Evolutionary conservation across 495 filamentous ascomycete genomes (phyloP).

Genomic region (Aspergillus diversus): DNA sequence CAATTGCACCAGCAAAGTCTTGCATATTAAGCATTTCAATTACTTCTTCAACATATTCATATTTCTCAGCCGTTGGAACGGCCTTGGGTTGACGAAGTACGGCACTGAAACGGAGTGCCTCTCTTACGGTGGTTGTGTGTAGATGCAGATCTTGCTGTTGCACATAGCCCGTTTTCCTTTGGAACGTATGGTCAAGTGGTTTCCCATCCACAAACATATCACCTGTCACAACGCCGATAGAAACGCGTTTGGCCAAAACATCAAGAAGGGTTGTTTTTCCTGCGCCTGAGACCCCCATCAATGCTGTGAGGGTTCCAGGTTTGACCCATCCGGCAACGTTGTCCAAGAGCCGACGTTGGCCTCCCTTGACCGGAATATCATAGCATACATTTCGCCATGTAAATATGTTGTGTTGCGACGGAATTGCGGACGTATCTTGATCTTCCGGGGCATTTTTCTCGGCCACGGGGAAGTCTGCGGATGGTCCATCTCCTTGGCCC

Average conservation of each 20-base stretch:
- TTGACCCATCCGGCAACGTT: constrained; percentile 69
- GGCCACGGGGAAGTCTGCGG: constrained; percentile 21
- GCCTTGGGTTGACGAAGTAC: constrained; percentile 76
- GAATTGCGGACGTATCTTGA: constrained; percentile 34
- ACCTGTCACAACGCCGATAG: constrained; percentile 56
- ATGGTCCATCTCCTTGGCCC: constrained; percentile 19
- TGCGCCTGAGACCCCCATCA: constrained; percentile 66
- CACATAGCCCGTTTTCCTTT: constrained; percentile 89
- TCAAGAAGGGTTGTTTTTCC: constrained; percentile 72
- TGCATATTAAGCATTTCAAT: constrained; percentile 57
- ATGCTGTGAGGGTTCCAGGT: constrained; percentile 69
- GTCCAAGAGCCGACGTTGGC: constrained; percentile 60
- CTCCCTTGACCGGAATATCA: constrained; percentile 63
- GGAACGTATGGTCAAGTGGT: constrained; percentile 73
- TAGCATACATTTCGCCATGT: constrained; percentile 79
- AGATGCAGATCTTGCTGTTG: constrained; percentile 93
- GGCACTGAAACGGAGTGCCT: constrained; percentile 81
- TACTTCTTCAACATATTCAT: constrained; percentile 54
- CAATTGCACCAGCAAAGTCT: constrained; percentile 48
- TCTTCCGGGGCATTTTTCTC: constrained; percentile 30
- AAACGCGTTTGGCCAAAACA: constrained; percentile 58
- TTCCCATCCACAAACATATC: constrained; percentile 59
- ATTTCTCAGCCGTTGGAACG: constrained; percentile 50
- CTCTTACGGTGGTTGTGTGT: constrained; percentile 79
- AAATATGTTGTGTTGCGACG: constrained; percentile 64